Base-by-base conservation (phyloP, 2,329 filamentous ascomycete genomes). In the Polytolypa hystricis region DNA sequence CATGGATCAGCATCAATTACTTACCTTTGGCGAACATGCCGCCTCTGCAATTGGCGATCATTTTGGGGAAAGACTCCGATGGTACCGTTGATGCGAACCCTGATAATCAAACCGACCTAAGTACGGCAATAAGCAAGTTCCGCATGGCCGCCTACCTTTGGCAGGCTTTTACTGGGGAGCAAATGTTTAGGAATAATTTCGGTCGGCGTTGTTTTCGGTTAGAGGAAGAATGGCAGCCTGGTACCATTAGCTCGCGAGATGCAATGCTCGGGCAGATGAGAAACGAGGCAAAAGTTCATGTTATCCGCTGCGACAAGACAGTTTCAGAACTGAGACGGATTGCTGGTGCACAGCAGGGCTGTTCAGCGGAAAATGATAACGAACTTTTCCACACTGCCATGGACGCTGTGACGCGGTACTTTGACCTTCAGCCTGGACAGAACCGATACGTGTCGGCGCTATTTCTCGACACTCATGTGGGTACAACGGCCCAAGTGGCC, bases 91-190 rank as follows among this genome's bases (percentile, higher is more conserved):
- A 96, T 62, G 79, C 84, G 3, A 72, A 79, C 11, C 86, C 85
- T 1, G 77, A 84, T 37, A 87, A 93, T 66, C 87, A 84, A 12
- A 93, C 94, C 57, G 73, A 72, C 1, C 55, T 96, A 23, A 79
- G 87, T 8, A 77, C 75, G 5, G 91, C 91, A 0, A 71, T 93
- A 2, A 25, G 7, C 35, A 77, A 75, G 51, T 95, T 91, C 56
- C 77, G 87, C 44, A 95, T 93, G 82, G 81, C 86, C 12, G 89
- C 85, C 16, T 95, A 96, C 55, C 69, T 96, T 10, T 96, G 91
- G 87, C 91, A 98, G 57, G 85, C 87, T 5, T 96, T 93, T 52
- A 96, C 89, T 0, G 85, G 84, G 5, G 91, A 98, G 57, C 87
- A 96, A 56, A 96, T 96, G 89, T 81, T 77, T 57, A 79, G 85